Conservation (phyloP, 345 rosid species). For the Citrus trifoliata region DNA sequence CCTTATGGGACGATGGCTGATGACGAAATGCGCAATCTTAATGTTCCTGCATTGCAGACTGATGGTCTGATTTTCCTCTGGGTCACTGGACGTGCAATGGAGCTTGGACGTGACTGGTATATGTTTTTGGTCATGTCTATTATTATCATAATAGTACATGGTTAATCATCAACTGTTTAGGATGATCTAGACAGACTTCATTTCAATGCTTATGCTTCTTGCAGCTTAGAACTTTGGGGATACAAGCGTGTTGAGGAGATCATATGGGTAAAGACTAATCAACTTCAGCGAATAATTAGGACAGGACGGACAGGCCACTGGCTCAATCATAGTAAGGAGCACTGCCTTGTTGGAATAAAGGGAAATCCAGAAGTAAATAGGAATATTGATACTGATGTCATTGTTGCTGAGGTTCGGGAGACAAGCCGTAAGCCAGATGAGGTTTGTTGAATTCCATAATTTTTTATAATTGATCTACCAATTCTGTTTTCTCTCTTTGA, state of each 20-base stretch:
- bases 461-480: background rate
- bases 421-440: constrained; percentile 99
- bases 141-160: background rate
- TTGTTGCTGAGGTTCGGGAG: constrained; percentile 99
- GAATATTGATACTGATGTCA: constrained; percentile 95
- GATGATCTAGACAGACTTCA: background rate
- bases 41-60: constrained; percentile 97
- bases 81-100: constrained; percentile 99
- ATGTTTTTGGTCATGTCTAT: background rate
- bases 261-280: constrained; percentile 94
- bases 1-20: constrained; percentile 99
- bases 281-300: constrained; percentile 96
- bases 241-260: constrained; percentile 95
- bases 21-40: constrained; percentile 97
- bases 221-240: constrained; percentile 97
- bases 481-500: background rate
- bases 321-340: constrained; percentile 99
- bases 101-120: constrained; percentile 99
- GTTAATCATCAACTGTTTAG: background rate
- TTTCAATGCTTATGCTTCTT: constrained; percentile 7
- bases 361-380: constrained; percentile 92
- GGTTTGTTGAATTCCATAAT: constrained; percentile 44
- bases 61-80: constrained; percentile 97
- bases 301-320: constrained; percentile 99
- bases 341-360: constrained; percentile 97